Percentiles rank a stretch among this genome's conserved stretches.
These are phyloP conservation scores for Nevesoporus exiguus DNA, from an alignment of 768 basidiomycete genomes.

Conservation along the genomic window DNA sequence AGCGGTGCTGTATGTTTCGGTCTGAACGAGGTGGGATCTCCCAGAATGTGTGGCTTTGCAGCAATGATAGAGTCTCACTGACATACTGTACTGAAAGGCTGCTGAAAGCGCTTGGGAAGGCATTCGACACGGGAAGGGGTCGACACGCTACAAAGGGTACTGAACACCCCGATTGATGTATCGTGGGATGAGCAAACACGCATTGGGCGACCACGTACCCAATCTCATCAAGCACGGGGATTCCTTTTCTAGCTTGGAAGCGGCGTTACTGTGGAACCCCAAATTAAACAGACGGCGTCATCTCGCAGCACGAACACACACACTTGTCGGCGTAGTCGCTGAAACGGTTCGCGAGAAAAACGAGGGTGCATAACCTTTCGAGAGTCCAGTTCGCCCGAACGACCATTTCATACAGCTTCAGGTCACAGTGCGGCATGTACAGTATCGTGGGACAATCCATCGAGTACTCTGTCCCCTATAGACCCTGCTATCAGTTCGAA, in stretches of 20 bases:
- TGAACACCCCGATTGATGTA: slow-evolving; percentile 29
- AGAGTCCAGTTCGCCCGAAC: slow-evolving; percentile 59
- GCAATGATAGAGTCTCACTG: slow-evolving; percentile 17
- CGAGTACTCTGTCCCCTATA: slow-evolving; percentile 34
- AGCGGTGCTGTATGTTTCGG: neutral
- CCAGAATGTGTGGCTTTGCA: slow-evolving; percentile 28
- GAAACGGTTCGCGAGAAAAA: slow-evolving; percentile 66
- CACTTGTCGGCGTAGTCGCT: slow-evolving; percentile 67
- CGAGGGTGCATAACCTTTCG: slow-evolving; percentile 41
- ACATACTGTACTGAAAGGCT: slow-evolving; percentile 59
- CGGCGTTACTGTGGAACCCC: slow-evolving; percentile 44
- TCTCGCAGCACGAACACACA: neutral
- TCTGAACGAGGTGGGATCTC: neutral
- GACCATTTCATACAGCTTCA: slow-evolving; percentile 64
- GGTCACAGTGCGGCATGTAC: slow-evolving; percentile 80
- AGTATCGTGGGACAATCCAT: slow-evolving; percentile 51
- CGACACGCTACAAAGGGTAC: slow-evolving; percentile 47
- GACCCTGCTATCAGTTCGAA: slow-evolving; percentile 9
- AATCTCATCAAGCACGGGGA: slow-evolving; percentile 53
- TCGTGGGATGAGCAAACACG: slow-evolving; percentile 9
- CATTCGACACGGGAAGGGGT: slow-evolving; percentile 46
- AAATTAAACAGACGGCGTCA: slow-evolving; percentile 9
- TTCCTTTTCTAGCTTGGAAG: slow-evolving; percentile 44
- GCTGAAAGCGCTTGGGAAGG: slow-evolving; percentile 65
- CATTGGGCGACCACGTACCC: slow-evolving; percentile 38